A percentile compares a stretch with the other conserved stretches of the same genome.
phyloP scores from a whole-genome alignment of 73 alveolate genomes.

The Uronychia setigera region DNA sequence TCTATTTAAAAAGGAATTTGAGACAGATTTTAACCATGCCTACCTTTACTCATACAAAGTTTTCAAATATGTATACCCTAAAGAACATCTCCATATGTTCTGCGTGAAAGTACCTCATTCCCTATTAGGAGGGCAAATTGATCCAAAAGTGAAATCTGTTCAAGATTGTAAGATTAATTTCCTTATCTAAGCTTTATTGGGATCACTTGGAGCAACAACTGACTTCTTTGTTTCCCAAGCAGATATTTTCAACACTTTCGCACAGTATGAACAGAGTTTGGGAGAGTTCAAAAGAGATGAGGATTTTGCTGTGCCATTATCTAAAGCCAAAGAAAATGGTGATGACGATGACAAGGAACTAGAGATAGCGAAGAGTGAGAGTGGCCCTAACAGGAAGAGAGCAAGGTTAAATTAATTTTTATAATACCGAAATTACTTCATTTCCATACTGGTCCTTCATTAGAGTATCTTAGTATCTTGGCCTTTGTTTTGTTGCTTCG shows the following conservation, averaged over 20 bases:
- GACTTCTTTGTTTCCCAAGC: background rate
- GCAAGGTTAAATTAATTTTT: background rate
- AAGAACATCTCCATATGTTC: background rate
- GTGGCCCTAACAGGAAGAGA: constrained; percentile 2
- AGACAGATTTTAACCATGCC: background rate
- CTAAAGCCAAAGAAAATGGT: background rate
- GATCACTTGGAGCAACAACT: background rate
- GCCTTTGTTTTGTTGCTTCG: no score
- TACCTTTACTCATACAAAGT: background rate
- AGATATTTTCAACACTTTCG: background rate
- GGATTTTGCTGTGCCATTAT: background rate
- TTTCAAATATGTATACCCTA: background rate
- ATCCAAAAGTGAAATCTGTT: no score
- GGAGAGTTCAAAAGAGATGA: background rate
- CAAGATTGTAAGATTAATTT: no score
- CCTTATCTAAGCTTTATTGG: background rate
- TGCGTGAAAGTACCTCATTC: background rate
- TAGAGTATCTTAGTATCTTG: no score
- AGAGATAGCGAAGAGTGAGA: background rate
- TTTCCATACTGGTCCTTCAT: no score
- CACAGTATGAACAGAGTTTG: background rate
- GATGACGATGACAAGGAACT: background rate
- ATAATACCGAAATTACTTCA: no score
- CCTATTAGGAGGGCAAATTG: background rate
- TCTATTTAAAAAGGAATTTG: background rate